phyloP scores from a whole-genome alignment of 441 rosid genomes.

The Manihot esculenta region DNA sequence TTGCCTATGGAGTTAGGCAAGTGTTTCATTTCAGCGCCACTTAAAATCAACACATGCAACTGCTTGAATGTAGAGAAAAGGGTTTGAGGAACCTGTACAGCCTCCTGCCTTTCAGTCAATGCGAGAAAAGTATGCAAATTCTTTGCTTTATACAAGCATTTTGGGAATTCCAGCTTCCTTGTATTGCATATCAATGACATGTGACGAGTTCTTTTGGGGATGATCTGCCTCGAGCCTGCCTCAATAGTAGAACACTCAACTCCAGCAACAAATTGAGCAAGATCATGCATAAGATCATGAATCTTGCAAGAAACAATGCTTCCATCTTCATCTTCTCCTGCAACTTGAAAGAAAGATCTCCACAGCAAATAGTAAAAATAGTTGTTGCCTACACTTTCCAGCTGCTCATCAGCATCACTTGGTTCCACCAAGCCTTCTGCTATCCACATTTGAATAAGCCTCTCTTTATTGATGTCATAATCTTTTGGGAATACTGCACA shows the following conservation, averaged over 20 bases:
- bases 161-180: background rate
- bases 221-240: background rate
- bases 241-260: conserved; percentile 16
- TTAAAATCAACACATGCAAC: background rate
- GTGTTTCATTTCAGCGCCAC: background rate
- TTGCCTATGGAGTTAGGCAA: conserved; percentile 4
- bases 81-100: background rate
- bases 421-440: conserved; percentile 31
- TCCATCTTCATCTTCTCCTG: conserved; percentile 3
- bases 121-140: conserved; percentile 2
- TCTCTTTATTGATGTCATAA: conserved; percentile 25
- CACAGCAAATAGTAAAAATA: conserved; percentile 18
- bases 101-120: conserved; percentile 7
- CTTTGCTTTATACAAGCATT: background rate
- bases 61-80: background rate
- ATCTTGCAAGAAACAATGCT: conserved; percentile 18
- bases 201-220: background rate
- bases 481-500: conserved; percentile 33
- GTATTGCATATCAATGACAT: background rate
- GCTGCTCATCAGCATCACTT: background rate
- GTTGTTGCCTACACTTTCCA: conserved; percentile 15
- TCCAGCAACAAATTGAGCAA: conserved; percentile 26
- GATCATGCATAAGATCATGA: conserved; percentile 31
- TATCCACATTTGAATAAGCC: conserved; percentile 30
- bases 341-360: conserved; percentile 29